phyloP scores from a whole-genome alignment of 495 filamentous ascomycete species.

The Margaritispora aquatica region DNA sequence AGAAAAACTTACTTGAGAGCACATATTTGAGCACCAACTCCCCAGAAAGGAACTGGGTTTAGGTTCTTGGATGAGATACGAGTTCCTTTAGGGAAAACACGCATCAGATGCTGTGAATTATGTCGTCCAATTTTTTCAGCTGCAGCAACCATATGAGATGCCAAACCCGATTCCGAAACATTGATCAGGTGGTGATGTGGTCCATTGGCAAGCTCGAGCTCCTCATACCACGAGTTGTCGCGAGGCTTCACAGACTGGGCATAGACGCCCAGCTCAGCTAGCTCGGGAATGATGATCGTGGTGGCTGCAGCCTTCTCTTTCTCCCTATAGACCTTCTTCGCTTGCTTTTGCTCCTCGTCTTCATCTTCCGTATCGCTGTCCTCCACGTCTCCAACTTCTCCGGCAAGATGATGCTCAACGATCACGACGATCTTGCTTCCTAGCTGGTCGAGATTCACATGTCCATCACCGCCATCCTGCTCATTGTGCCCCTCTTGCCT shows the following conservation, averaged over 20 bases:
- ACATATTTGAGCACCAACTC: constrained; percentile 46
- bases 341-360: constrained; percentile 37
- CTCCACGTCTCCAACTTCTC: constrained; percentile 23
- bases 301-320: constrained; percentile 31
- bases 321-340: constrained; percentile 32
- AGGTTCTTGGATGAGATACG: constrained; percentile 49
- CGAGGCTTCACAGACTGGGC: constrained; percentile 49
- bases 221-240: constrained; percentile 45
- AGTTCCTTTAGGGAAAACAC: constrained; percentile 50
- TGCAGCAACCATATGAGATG: constrained; percentile 28
- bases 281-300: constrained; percentile 42
- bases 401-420: constrained; percentile 44
- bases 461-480: constrained; percentile 30
- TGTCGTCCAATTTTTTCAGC: constrained; percentile 37
- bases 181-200: constrained; percentile 54
- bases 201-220: constrained; percentile 29
- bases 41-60: constrained; percentile 45
- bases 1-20: constrained; percentile 32
- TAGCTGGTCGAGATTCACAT: constrained; percentile 39
- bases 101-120: constrained; percentile 47
- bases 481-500: constrained; percentile 36
- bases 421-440: constrained; percentile 47
- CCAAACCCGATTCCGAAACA: constrained; percentile 44
- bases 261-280: constrained; percentile 48
- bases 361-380: constrained; percentile 23